Conservation (phyloP, 2,329 filamentous ascomycete genomes). For the Cryphonectria parasitica region DNA sequence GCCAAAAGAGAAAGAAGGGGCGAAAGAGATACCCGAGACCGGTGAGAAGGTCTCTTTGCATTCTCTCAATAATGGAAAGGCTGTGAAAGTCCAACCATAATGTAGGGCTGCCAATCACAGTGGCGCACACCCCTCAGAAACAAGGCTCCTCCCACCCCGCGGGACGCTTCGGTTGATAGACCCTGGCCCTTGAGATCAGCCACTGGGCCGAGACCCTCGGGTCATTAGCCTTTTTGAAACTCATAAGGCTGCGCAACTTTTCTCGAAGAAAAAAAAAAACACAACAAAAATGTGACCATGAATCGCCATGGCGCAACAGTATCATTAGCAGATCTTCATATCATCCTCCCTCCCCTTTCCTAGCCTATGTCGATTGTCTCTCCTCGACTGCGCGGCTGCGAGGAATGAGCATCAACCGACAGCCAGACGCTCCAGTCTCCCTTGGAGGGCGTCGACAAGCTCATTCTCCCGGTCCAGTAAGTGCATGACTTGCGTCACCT, state of each 20-base stretch:
- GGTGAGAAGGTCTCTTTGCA: background rate
- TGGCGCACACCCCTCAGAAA: background rate
- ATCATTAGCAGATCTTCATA: constrained; percentile 27
- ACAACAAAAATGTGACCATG: constrained; percentile 1
- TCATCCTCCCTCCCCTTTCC: background rate
- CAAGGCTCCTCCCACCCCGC: background rate
- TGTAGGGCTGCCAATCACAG: constrained; percentile 7
- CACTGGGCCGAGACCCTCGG: background rate
- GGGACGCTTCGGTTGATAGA: background rate
- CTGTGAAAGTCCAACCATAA: background rate
- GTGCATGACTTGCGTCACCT: constrained; percentile 65
- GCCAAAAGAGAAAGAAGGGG: background rate
- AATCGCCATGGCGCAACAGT: constrained; percentile 8
- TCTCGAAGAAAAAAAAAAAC: background rate
- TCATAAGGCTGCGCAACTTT: constrained; percentile 10
- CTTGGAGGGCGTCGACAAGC: constrained; percentile 68
- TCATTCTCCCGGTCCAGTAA: constrained; percentile 69
- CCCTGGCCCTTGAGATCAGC: background rate
- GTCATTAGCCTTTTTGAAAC: background rate
- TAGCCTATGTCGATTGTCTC: constrained; percentile 13
- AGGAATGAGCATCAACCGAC: constrained; percentile 33
- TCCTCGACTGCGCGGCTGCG: constrained; percentile 5
- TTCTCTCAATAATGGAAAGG: background rate
- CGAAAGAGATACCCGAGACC: background rate
- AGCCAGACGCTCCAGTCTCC: constrained; percentile 62